Evolutionary conservation across 345 rosid genomes (phyloP).

Genomic region (Ceriops tagal): DNA sequence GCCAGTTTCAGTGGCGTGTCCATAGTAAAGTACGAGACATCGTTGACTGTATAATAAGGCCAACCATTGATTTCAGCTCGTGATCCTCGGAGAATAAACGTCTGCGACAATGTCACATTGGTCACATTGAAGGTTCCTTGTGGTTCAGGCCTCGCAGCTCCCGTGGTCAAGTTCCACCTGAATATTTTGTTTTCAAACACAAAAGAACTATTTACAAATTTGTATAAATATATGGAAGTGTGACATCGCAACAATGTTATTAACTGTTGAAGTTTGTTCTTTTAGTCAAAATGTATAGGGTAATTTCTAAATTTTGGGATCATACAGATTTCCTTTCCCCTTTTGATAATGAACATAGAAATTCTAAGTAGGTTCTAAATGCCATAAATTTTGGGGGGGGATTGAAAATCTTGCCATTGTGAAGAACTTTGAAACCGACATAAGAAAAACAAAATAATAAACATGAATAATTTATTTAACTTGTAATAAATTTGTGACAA

Average conservation of each 20-base stretch:
- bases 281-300: too few species aligned
- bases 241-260: too few species aligned
- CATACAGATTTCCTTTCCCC: too few species aligned
- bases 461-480: neutral
- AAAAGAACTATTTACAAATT: neutral
- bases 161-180: conserved; percentile 60
- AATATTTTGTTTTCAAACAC: neutral
- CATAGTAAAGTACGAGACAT: conserved; percentile 34
- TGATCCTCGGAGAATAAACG: conserved; percentile 36
- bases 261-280: too few species aligned
- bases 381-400: too few species aligned
- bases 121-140: conserved; percentile 59
- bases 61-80: conserved; percentile 15
- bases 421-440: too few species aligned
- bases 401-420: too few species aligned
- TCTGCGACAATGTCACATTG: conserved; percentile 42
- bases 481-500: neutral
- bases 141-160: conserved; percentile 64
- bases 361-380: too few species aligned
- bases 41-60: conserved; percentile 32
- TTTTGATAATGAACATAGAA: too few species aligned
- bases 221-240: too few species aligned
- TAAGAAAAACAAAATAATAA: neutral
- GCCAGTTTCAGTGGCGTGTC: conserved; percentile 52
- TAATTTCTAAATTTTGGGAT: too few species aligned